Evolutionary conservation across 2,329 filamentous ascomycete species (phyloP), one percentile per base, ranked within the genome.

Genomic region (Kalmusia sp.): DNA sequence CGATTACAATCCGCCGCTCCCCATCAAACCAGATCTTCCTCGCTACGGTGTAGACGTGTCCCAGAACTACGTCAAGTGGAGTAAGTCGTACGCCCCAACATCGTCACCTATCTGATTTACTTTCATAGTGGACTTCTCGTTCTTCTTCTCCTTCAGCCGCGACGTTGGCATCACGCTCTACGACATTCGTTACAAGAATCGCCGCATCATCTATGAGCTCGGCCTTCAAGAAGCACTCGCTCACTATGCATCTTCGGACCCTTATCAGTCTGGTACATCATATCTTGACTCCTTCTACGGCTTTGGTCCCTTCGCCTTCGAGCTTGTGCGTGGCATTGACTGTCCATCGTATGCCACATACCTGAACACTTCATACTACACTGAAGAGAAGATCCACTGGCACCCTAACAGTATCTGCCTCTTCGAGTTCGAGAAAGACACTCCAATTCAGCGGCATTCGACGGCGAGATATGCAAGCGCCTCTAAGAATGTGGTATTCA

Each of bases 181-280:
- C 27, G 77, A 84, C 54, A 79, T 85, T 35, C 68, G 72, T 12
- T 83, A 78, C 71, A 80, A 82, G 58, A 81, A 80, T 12, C 73
- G 83, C 51, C 70, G 80, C 4, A 66, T 85, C 4, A 67, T 85
- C 12, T 84, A 84, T 48, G 82, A 84, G 22, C 46, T 54, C 21
- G 76, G 78, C 3, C 67, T 84, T 0, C 79, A 84, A 63, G 81
- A 85, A 62, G 81, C 81, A 0, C 66, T 82, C 8, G 77, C 80
- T 1, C 79, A 82, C 52, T 82, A 82, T 47, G 80, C 79, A 2
- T 22, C 28, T 15, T 43, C 48, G 37, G 79, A 83, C 45, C 81
- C 78, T 0, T 62, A 76, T 1, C 76, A 78, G 52, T 75, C 75
- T 1, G 75, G 74, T 9, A 78, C 75, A 0, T 67, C 76, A n/a